Conservation (phyloP, 1,284 basidiomycete genomes). For the Termitomyces sp. region DNA sequence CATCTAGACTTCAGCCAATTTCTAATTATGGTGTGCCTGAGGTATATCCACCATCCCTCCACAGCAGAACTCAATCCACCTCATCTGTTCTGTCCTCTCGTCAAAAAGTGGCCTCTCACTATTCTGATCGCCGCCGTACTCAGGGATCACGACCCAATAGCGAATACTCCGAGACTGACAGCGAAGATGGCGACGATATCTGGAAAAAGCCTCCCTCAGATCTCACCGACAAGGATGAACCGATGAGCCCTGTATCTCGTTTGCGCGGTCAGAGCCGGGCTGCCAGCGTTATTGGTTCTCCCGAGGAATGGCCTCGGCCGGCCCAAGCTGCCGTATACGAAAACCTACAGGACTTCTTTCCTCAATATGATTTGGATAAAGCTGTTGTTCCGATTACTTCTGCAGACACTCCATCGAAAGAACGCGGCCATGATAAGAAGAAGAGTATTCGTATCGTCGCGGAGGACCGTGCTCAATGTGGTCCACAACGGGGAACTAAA, state of each 20-base stretch:
- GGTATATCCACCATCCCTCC: slow-evolving; percentile 1
- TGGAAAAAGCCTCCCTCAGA: slow-evolving; percentile 30
- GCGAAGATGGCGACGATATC: slow-evolving; percentile 22
- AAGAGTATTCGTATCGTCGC: slow-evolving; percentile 87
- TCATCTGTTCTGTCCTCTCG: not conserved
- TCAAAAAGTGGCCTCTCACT: not conserved
- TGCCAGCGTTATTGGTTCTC: slow-evolving; percentile 29
- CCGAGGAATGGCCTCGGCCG: slow-evolving; percentile 52
- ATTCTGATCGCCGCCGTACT: slow-evolving; percentile 1
- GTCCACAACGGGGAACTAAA: slow-evolving; percentile 68
- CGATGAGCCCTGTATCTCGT: slow-evolving; percentile 4
- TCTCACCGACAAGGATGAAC: slow-evolving; percentile 5
- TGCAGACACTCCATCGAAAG: slow-evolving; percentile 31
- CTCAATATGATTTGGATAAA: slow-evolving; percentile 86
- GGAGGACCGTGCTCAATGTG: slow-evolving; percentile 39
- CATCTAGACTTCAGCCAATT: slow-evolving; percentile 15
- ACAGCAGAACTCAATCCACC: not conserved
- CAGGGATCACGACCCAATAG: not conserved
- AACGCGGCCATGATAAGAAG: slow-evolving; percentile 22
- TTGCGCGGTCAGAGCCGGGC: slow-evolving; percentile 16
- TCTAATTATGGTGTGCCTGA: slow-evolving; percentile 1
- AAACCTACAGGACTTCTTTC: slow-evolving; percentile 85
- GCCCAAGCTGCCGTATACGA: slow-evolving; percentile 83
- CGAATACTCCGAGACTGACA: slow-evolving; percentile 21
- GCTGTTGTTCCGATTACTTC: slow-evolving; percentile 55